Evolutionary conservation across 768 basidiomycete species (phyloP).

Genomic region (Russula foetens): DNA sequence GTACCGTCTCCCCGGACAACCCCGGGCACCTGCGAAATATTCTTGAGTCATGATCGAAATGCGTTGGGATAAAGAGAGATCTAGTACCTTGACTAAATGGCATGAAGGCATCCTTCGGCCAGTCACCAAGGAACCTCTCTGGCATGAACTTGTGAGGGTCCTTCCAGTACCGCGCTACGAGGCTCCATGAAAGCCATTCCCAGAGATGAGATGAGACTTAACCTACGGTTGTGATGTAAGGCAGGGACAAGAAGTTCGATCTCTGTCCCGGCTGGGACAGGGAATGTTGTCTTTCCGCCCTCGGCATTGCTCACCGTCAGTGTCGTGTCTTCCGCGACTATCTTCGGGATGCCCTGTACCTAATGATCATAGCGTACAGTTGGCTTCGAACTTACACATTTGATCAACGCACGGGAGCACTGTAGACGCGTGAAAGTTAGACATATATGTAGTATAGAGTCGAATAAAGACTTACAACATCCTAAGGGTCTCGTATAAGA

Average conservation of each 20-base stretch:
- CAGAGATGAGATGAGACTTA: too few relatives aligned
- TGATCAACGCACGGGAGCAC: neutral
- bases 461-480: slow-evolving; percentile 25
- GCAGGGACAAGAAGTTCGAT: slow-evolving; percentile 33
- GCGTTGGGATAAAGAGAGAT: neutral
- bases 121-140: slow-evolving; percentile 29
- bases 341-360: slow-evolving; percentile 38
- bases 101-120: slow-evolving; percentile 28
- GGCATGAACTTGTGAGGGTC: slow-evolving; percentile 41
- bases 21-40: slow-evolving; percentile 9
- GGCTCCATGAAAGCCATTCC: neutral
- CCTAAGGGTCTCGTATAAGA: slow-evolving; percentile 43
- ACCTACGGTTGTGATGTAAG: slow-evolving; percentile 44
- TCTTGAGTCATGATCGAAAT: neutral
- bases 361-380: slow-evolving; percentile 26
- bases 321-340: slow-evolving; percentile 38
- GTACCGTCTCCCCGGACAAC: slow-evolving; percentile 21
- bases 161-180: slow-evolving; percentile 46
- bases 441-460: neutral
- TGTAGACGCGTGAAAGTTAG: too few relatives aligned
- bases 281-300: slow-evolving; percentile 34
- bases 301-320: slow-evolving; percentile 27
- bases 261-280: slow-evolving; percentile 36
- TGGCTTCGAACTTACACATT: neutral
- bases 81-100: slow-evolving; percentile 25